phyloP scores from a whole-genome alignment of 306 rosid genomes.

The Inga oerstediana region DNA sequence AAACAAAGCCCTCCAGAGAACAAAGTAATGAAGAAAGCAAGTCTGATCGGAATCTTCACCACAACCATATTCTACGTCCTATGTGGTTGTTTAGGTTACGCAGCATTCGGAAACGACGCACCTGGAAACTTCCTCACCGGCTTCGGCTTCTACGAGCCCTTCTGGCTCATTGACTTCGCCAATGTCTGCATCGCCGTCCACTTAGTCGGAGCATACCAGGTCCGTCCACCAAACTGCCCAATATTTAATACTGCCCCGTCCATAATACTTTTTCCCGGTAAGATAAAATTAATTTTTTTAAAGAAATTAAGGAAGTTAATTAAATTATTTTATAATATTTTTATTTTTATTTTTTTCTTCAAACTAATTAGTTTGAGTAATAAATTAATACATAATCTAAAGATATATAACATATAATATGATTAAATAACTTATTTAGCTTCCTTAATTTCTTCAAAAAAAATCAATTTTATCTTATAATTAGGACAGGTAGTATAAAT shows the following conservation, averaged over 20 bases:
- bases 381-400: too few species aligned
- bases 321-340: too few species aligned
- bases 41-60: slow-evolving; percentile 69
- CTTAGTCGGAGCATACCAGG: slow-evolving; percentile 92
- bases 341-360: too few species aligned
- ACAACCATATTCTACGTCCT: slow-evolving; percentile 83
- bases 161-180: slow-evolving; percentile 92
- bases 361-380: too few species aligned
- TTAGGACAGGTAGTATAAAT: not conserved
- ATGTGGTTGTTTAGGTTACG: slow-evolving; percentile 86
- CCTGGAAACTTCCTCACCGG: slow-evolving; percentile 99
- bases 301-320: too few species aligned
- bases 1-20: slow-evolving; percentile 85
- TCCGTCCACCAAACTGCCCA: slow-evolving; percentile 6
- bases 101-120: slow-evolving; percentile 91
- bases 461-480: too few species aligned
- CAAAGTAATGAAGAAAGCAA: slow-evolving; percentile 85
- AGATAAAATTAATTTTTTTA: too few species aligned
- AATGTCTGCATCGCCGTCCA: slow-evolving; percentile 86
- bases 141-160: slow-evolving; percentile 97
- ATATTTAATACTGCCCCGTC: not conserved
- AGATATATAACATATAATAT: too few species aligned
- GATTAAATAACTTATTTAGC: too few species aligned
- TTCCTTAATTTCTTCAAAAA: too few species aligned
- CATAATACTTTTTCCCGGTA: too few species aligned